Conservation (phyloP, 768 basidiomycete species). For the Termitomyces heimii region DNA sequence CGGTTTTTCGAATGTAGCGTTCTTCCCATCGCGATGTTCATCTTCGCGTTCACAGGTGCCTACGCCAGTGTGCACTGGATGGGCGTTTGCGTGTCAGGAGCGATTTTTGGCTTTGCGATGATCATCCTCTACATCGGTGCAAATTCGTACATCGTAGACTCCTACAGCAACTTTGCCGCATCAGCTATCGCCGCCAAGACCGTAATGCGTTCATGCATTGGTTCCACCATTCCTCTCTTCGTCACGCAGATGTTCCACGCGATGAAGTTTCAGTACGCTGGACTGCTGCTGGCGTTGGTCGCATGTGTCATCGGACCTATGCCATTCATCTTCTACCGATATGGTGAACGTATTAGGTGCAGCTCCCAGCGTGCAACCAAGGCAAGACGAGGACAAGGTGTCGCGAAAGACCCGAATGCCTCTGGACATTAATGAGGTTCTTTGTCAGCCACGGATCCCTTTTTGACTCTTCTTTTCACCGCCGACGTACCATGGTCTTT, state of each 20-base stretch:
- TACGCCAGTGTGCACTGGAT: conserved; percentile 34
- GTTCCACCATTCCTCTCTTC: conserved; percentile 33
- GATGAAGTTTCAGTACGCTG: conserved; percentile 35
- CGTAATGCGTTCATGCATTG: conserved; percentile 30
- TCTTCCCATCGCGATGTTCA: conserved; percentile 34
- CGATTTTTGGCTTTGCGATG: conserved; percentile 35
- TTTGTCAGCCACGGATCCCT: no score
- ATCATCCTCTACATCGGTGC: conserved; percentile 37
- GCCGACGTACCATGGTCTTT: background rate
- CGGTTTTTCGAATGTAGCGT: conserved; percentile 14
- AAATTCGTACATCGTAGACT: conserved; percentile 40
- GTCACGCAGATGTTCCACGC: conserved; percentile 35
- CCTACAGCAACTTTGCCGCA: conserved; percentile 36
- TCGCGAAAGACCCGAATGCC: background rate
- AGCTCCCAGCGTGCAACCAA: conserved; percentile 5
- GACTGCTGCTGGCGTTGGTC: conserved; percentile 28
- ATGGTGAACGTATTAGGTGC: conserved; percentile 36
- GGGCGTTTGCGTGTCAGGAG: conserved; percentile 26
- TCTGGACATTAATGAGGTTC: background rate
- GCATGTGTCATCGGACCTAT: conserved; percentile 29
- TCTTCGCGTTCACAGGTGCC: conserved; percentile 40
- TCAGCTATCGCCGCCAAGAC: conserved; percentile 43
- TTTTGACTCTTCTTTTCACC: background rate
- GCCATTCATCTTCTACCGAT: conserved; percentile 33
- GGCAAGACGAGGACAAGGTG: conserved; percentile 8